Percentiles rank a stretch among this genome's conserved stretches.
These are phyloP conservation scores for Vitis hybrid DNA, from an alignment of 177 flowering plant species.

Conservation along the genomic window DNA sequence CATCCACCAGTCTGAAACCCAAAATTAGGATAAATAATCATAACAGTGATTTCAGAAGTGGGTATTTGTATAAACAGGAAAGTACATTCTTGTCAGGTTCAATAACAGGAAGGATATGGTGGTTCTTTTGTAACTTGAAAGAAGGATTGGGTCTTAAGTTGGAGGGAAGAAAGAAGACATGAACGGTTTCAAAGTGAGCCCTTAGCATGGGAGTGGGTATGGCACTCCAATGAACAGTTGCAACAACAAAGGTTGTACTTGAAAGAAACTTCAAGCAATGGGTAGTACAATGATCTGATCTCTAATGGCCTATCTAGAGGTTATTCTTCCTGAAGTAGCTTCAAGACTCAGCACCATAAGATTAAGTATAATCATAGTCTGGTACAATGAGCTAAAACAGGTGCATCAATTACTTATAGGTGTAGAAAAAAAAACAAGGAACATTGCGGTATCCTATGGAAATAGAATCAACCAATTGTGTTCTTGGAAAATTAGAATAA, in stretches of 20 bases:
- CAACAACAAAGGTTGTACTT: too few relatives aligned
- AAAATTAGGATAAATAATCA: neutral
- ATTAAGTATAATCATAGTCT: neutral
- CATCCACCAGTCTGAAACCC: conserved; percentile 71
- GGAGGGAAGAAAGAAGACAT: neutral
- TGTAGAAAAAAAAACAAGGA: neutral
- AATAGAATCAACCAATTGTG: neutral
- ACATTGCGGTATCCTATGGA: neutral
- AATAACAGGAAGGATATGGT: neutral
- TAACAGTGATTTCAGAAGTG: neutral
- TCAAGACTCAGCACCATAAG: too few relatives aligned
- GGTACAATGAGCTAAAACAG: neutral
- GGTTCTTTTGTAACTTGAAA: neutral
- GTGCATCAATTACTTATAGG: neutral
- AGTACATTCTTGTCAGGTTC: neutral
- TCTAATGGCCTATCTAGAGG: too few relatives aligned
- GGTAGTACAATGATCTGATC: too few relatives aligned
- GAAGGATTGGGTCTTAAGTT: neutral
- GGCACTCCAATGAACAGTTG: too few relatives aligned
- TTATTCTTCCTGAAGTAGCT: too few relatives aligned
- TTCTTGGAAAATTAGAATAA: neutral
- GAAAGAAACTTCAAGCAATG: too few relatives aligned
- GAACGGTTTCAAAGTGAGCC: neutral
- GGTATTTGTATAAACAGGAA: neutral
- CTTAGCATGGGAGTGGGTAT: too few relatives aligned